Conservation (phyloP, 2,329 filamentous ascomycete species). For the Dactylonectria estremocensis region DNA sequence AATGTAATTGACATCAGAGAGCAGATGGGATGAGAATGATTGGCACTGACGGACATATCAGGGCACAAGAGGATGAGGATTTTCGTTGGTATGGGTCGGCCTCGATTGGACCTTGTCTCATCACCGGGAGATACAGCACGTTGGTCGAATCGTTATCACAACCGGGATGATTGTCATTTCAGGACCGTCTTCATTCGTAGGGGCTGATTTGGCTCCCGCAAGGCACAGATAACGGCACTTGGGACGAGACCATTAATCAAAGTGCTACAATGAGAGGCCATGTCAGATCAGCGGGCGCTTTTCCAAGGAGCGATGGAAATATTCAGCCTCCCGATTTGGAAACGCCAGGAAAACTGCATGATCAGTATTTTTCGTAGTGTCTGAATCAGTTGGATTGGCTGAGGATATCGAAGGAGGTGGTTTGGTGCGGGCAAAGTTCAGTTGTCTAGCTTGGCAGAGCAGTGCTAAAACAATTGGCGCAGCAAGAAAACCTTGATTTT, state of each 20-base stretch:
- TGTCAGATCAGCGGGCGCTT: background rate
- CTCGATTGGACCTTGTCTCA: background rate
- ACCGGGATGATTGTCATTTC: constrained; percentile 27
- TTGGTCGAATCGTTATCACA: constrained; percentile 5
- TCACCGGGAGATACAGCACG: background rate
- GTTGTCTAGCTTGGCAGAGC: constrained; percentile 20
- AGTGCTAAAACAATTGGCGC: constrained; percentile 9
- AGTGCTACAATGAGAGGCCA: background rate
- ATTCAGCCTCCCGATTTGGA: background rate
- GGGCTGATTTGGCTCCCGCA: constrained; percentile 34
- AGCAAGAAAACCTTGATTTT: constrained; percentile 24
- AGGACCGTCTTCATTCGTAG: constrained; percentile 31
- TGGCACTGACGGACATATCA: constrained; percentile 23
- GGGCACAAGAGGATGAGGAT: constrained; percentile 20
- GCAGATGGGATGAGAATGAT: constrained; percentile 24
- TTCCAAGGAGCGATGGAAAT: constrained; percentile 21
- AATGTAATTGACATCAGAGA: constrained; percentile 40
- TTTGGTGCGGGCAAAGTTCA: constrained; percentile 10
- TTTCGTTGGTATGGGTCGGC: constrained; percentile 2
- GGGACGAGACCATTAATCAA: no score
- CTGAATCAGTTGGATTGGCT: no score
- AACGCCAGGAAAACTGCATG: constrained; percentile 8
- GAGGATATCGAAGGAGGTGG: background rate
- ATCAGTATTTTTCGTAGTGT: constrained; percentile 9
- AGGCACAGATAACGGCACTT: background rate